Evolutionary conservation across 1,139 yeast species (phyloP).

Genomic region (Yamadazyma diospyri): DNA sequence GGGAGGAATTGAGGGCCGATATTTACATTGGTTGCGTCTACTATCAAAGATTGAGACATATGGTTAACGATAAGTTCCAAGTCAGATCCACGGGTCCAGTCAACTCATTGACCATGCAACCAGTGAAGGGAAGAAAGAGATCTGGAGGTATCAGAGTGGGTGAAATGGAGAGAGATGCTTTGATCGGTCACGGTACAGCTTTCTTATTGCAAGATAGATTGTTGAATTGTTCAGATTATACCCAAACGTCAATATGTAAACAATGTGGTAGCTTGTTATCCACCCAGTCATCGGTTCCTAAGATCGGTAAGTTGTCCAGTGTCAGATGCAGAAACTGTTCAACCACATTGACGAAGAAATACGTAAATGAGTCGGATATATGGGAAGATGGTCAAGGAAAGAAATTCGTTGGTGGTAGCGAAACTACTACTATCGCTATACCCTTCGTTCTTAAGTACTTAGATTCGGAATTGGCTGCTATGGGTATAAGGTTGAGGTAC

Average conservation of each 20-base stretch:
- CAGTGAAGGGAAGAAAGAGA: conserved; percentile 98
- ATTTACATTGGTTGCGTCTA: conserved; percentile 95
- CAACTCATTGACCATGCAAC: conserved; percentile 96
- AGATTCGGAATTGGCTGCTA: conserved; percentile 93
- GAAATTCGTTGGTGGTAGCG: conserved; percentile 85
- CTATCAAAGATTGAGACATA: conserved; percentile 97
- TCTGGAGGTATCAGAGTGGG: conserved; percentile 99
- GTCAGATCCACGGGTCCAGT: conserved; percentile 99
- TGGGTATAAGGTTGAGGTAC: conserved; percentile 94
- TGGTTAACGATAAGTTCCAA: conserved; percentile 99
- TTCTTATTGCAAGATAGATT: conserved; percentile 92
- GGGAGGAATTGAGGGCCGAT: conserved; percentile 94
- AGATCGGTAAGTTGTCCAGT: conserved; percentile 76
- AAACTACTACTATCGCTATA: conserved; percentile 91
- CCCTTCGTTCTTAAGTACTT: conserved; percentile 95
- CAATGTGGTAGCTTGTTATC: conserved; percentile 90
- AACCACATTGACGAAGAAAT: conserved; percentile 49
- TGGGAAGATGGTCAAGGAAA: conserved; percentile 99
- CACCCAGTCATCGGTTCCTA: conserved; percentile 86
- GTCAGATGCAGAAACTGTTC: conserved; percentile 94
- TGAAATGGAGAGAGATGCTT: conserved; percentile 99
- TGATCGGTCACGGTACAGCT: conserved; percentile 99
- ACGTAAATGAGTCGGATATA: conserved; percentile 68
- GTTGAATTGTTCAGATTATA: conserved; percentile 92
- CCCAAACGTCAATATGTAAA: conserved; percentile 87